Evolutionary conservation across 768 basidiomycete species (phyloP).

Genomic region (Pulveroboletus sp.): DNA sequence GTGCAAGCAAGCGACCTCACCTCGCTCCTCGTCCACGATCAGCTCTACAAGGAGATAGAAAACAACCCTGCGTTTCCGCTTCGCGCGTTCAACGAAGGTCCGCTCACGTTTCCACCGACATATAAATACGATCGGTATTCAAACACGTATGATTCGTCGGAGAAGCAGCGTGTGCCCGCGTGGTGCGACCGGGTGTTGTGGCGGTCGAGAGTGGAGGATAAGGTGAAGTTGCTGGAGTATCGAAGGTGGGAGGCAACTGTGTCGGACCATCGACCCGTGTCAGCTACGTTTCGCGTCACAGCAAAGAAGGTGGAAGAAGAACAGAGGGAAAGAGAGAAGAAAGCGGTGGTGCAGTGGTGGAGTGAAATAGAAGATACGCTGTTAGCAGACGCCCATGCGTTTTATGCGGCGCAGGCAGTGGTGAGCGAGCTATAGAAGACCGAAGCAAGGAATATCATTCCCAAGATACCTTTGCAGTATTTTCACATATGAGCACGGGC

Average conservation of each 20-base stretch:
- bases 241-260: constrained; percentile 80
- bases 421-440: too few relatives aligned
- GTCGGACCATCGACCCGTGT: constrained; percentile 88
- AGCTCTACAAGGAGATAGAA: constrained; percentile 85
- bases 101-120: constrained; percentile 80
- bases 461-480: too few relatives aligned
- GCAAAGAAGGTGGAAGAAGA: constrained; percentile 69
- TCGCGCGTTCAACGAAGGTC: constrained; percentile 77
- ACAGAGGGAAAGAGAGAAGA: constrained; percentile 52
- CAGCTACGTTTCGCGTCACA: constrained; percentile 68
- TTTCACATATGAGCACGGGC: too few relatives aligned
- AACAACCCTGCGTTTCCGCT: constrained; percentile 82
- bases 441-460: too few relatives aligned
- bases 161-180: constrained; percentile 85
- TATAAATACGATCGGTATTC: constrained; percentile 91
- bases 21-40: constrained; percentile 71
- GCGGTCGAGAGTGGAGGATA: constrained; percentile 50
- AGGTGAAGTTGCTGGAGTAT: constrained; percentile 71
- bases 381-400: constrained; percentile 29
- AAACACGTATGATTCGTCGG: constrained; percentile 79
- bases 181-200: constrained; percentile 97
- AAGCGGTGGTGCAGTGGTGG: constrained; percentile 57
- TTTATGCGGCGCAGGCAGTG: constrained; percentile 33
- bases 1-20: constrained; percentile 64
- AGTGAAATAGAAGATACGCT: constrained; percentile 30